Evolutionary conservation across 2,329 filamentous ascomycete genomes (phyloP), one percentile per base, ranked within the genome.

Genomic region (Coleophoma eucalyptorum): DNA sequence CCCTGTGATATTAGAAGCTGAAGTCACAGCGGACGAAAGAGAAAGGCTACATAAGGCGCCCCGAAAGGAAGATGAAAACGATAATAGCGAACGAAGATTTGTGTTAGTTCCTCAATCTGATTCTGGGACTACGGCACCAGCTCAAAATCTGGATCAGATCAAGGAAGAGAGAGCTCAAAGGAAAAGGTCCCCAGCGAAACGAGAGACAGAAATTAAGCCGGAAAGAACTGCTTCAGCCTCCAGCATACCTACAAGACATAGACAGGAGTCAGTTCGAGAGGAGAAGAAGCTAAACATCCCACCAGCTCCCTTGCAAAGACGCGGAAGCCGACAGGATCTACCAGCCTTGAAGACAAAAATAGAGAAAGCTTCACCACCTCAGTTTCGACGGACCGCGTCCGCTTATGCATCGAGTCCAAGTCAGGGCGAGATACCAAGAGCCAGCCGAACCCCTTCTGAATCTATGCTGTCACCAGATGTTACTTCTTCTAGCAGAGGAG

Each of bases 1-100:
- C 21, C 83, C 83, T 12, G 73, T 91, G 45, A 72, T 92, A 20
- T 69, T 86, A 50, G 82, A 86, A 50, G 79, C 87, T 13, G 67
- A 72, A 43, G 65, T 64, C 34, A 65, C 67, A 33, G 50, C 58
- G 56, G 51, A 64, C 16, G 63, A 66, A 38, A 56, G 55, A 35
- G 53, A 56, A 32, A 61, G 57, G 26, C 50, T 64, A 20, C 61
- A 65, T 41, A 49, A 52, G 34, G 50, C 57, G 47, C 58, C 58
- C 43, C 42, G 35, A 41, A 43, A 52, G 10, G 56, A 56, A 20
- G 55, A 60, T 21, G 46, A 52, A 15, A 52, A 61, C 42, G 54
- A 58, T 8, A 62, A 61, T 40, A 42, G 46, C 2, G 86, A 90
- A 63, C 77, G 81, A 35, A 79, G 85, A 37, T 89, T 86, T 58